Conservation (phyloP, 768 basidiomycete species). For the Pleurotus citrinopileatus region DNA sequence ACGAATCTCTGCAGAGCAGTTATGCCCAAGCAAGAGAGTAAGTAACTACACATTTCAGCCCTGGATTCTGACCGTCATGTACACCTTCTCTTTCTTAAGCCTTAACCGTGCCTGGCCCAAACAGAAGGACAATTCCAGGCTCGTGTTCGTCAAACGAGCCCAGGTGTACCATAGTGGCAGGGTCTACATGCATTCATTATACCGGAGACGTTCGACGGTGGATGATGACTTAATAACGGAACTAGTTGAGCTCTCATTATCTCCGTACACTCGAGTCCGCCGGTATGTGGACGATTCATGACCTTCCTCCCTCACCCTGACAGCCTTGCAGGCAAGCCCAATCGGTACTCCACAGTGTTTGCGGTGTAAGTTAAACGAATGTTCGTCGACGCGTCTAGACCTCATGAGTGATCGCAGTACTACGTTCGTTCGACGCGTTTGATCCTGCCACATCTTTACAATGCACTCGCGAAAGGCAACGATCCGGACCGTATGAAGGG, state of each 20-base stretch:
- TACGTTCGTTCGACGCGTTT: conserved; percentile 71
- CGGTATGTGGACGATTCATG: conserved; percentile 43
- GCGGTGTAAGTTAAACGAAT: conserved; percentile 58
- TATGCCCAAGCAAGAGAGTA: conserved; percentile 63
- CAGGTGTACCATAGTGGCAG: conserved; percentile 76
- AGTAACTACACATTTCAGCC: conserved; percentile 18
- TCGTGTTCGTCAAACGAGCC: conserved; percentile 74
- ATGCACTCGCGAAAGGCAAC: conserved; percentile 64
- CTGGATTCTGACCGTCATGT: not conserved
- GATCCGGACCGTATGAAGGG: conserved; percentile 97
- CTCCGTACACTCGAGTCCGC: conserved; percentile 75
- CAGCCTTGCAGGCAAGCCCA: conserved; percentile 57
- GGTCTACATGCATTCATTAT: conserved; percentile 73
- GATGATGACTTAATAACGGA: conserved; percentile 70
- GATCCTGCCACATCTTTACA: conserved; percentile 57
- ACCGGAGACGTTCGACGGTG: conserved; percentile 69
- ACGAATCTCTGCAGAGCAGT: conserved; percentile 63
- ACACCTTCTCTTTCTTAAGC: conserved; percentile 27
- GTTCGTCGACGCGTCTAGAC: too few species aligned
- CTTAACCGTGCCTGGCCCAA: conserved; percentile 63
- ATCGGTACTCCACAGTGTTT: conserved; percentile 58
- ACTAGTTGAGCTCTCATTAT: conserved; percentile 71
- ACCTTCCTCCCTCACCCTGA: conserved; percentile 2
- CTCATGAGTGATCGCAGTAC: conserved; percentile 39
- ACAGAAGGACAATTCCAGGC: conserved; percentile 74